Evolutionary conservation across 257 asterid species (phyloP), one percentile per base, ranked within the genome.

Genomic region (Rubia yunnanensis): DNA sequence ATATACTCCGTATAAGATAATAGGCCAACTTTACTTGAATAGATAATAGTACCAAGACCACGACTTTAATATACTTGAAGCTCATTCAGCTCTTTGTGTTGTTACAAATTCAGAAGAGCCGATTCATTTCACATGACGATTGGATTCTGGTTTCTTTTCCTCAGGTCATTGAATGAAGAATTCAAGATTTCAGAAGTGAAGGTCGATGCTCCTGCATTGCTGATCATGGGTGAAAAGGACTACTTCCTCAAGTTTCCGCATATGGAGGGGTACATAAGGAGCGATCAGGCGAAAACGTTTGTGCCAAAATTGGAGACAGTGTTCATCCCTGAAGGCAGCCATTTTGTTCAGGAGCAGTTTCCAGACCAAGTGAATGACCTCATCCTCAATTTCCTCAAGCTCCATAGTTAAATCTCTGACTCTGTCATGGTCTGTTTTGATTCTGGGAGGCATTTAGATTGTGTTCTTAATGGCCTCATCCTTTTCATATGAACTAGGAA

Each of bases 211-310:
- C 88, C 95, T 1, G 81, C 80, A 36, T 50, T 87, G 78, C 56
- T 85, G 32, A 71, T 87, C 54, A 81, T 83, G 83, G 86, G 88
- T 13, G 81, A 80, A 55, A 77, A 68, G 61, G 88, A 83, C 66
- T 83, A 80, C 22, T 69, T 69, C 49, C 13, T 75, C 53, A 75
- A 73, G 31, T 76, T 81, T 67, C 72, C 50, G 20, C 65, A 63
- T 2, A 48, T 76, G 15, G 82, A 65, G 7, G 39, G 78, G 17
- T 83, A 74, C 64, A 67, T 79, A 0, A 31, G 15, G 56, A 78
- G 79, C 72, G 88, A 44, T 44, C 44, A 64, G 80, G 76, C 28
- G 73, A 83, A 54, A 35, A 69, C 2, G 60, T 68, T 60, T 8
- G 81, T 78, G 1, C 85, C 86, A n/a, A 52, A 81, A 71, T 65